Evolutionary conservation across 768 basidiomycete species (phyloP).

Genomic region (Clathrus columnatus): DNA sequence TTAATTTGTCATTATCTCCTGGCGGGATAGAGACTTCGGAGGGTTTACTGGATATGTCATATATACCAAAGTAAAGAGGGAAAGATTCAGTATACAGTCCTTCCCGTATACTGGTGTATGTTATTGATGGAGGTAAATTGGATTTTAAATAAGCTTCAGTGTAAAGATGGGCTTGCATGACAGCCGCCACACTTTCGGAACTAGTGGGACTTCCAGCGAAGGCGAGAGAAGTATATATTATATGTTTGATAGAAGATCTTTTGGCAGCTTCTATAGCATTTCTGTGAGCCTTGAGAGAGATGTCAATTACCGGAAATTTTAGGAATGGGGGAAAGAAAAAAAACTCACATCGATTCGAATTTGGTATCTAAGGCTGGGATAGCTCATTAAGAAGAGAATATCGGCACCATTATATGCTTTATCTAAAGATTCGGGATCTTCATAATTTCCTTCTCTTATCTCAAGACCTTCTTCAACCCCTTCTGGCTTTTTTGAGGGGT

Average conservation of each 20-base stretch:
- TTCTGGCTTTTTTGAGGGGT: conserved; percentile 22
- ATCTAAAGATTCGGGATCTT: conserved; percentile 23
- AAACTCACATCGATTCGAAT: conserved; percentile 16
- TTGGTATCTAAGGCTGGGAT: conserved; percentile 24
- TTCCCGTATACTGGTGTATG: conserved; percentile 27
- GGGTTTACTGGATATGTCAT: conserved; percentile 15
- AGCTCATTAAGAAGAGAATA: conserved; percentile 27
- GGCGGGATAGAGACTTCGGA: conserved; percentile 23
- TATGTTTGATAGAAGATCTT: conserved; percentile 22
- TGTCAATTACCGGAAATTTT: not conserved
- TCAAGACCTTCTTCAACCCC: conserved; percentile 19
- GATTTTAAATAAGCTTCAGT: conserved; percentile 25
- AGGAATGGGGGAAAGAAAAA: too few species aligned
- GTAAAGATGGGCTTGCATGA: conserved; percentile 26
- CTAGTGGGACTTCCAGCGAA: conserved; percentile 3
- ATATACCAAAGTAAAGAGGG: conserved; percentile 24
- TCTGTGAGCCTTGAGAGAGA: conserved; percentile 16
- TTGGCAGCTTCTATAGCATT: conserved; percentile 30
- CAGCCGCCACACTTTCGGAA: conserved; percentile 19
- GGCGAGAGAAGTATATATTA: conserved; percentile 26
- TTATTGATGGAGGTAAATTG: conserved; percentile 15
- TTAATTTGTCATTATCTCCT: conserved; percentile 23
- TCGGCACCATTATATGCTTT: conserved; percentile 26
- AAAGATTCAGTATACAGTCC: conserved; percentile 28
- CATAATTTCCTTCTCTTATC: conserved; percentile 25